Evolutionary conservation across 768 basidiomycete genomes (phyloP), one percentile per base, ranked within the genome.

Genomic region (Nidularia sp.): DNA sequence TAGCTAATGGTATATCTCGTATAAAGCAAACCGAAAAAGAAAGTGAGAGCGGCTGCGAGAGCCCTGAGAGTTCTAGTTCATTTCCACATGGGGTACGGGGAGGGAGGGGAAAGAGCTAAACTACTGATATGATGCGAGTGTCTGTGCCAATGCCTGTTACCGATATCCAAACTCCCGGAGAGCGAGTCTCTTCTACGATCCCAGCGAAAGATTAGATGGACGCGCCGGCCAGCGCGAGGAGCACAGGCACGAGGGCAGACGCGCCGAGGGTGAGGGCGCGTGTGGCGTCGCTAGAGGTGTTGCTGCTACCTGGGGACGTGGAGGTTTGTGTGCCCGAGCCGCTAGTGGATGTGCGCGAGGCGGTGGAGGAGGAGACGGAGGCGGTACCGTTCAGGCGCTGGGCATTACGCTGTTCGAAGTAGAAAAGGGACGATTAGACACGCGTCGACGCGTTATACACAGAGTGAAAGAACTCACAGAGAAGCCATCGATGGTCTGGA

Each of bases 341-440:
- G 29, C 47, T 34, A 6, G 13, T 29, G 35, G 53, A 45, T 12
- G 45, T 22, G 36, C 49, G 7, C 9, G 54, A 15, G 15, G 51
- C n/a, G 5, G 54, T 29, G 15, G 62, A 58, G 7, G 62, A 58
- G 7, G 61, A 52, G 9, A 18, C 6, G 8, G 64, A 44, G 42
- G 54, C 58, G 4, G 80, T 82, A 31, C 83, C 81, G 55, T 84
- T 82, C 55, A 85, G 64, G 13, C 81, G 75, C 41, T 72, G 59
- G 12, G 83, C 81, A 55, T 83, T 84, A 47, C 81, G 74, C 82
- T 84, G 44, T 22, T 8, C 44, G 44, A 45, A 25, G 44, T 5
- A 29, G 48, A 45, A 50, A 46, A 15, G 29, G 45, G 48, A n/a
- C 52, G 34, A 45, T 45, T 9, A 45, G 44, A 39, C 9, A 39